These are phyloP conservation scores for Curvularia eragrostidis DNA, from an alignment of 2,329 filamentous ascomycete species.

Conservation along the genomic window DNA sequence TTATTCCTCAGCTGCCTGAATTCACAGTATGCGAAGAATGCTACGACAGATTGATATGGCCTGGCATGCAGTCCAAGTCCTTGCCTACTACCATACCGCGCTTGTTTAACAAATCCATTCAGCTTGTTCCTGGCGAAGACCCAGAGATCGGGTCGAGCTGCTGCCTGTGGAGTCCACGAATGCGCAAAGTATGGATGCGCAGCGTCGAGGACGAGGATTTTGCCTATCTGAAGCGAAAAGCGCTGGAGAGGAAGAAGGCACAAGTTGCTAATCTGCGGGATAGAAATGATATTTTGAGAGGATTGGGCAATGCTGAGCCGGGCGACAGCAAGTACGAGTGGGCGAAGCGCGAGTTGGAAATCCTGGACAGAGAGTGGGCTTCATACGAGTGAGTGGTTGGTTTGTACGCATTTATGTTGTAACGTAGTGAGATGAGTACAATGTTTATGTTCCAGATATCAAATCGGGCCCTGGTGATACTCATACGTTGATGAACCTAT, in stretches of 20 bases:
- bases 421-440: neutral
- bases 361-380: slow-evolving; percentile 40
- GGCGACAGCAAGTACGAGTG: slow-evolving; percentile 35
- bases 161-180: slow-evolving; percentile 80
- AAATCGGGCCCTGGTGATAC: neutral
- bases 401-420: neutral
- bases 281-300: slow-evolving; percentile 43
- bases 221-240: slow-evolving; percentile 66
- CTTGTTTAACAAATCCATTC: slow-evolving; percentile 61
- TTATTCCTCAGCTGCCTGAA: slow-evolving; percentile 74
- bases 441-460: neutral
- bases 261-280: slow-evolving; percentile 54
- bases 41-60: slow-evolving; percentile 79
- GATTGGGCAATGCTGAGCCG: slow-evolving; percentile 33
- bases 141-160: slow-evolving; percentile 60
- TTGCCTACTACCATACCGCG: slow-evolving; percentile 50
- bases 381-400: slow-evolving; percentile 33
- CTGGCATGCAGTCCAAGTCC: slow-evolving; percentile 60
- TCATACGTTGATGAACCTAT: neutral
- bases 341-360: slow-evolving; percentile 34
- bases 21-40: slow-evolving; percentile 89
- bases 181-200: slow-evolving; percentile 74
- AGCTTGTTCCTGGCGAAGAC: slow-evolving; percentile 61
- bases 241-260: slow-evolving; percentile 57
- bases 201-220: slow-evolving; percentile 73